Conservation (phyloP, 441 rosid genomes). For the Isatis lusitanica region DNA sequence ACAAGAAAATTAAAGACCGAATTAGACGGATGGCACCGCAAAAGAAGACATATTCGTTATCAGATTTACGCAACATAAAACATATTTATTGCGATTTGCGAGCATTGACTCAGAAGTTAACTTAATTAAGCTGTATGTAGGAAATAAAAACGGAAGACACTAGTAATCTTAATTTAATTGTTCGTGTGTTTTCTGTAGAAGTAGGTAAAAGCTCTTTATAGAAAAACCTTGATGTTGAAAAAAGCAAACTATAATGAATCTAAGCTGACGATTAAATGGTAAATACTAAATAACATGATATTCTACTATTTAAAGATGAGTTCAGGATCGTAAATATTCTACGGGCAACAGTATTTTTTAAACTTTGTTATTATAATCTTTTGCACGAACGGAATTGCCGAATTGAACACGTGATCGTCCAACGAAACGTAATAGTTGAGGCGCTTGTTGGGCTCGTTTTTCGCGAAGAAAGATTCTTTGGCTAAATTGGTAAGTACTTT, state of each 20-base stretch:
- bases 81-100: neutral
- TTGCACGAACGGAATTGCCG: neutral
- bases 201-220: neutral
- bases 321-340: neutral
- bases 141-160: neutral
- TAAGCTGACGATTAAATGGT: neutral
- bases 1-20: neutral
- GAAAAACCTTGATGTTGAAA: neutral
- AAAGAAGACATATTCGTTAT: neutral
- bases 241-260: neutral
- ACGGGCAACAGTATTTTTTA: neutral
- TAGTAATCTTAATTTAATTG: neutral
- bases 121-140: neutral
- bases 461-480: neutral
- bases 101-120: neutral
- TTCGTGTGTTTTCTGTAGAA: too few species aligned
- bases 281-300: neutral
- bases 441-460: neutral
- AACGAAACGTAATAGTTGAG: neutral
- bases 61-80: neutral
- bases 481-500: neutral
- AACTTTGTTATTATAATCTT: neutral
- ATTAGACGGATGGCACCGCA: neutral
- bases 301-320: neutral
- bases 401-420: constrained; percentile 4